phyloP scores from a whole-genome alignment of 202 grass and related monocot genomes.

The Panicum virgatum region DNA sequence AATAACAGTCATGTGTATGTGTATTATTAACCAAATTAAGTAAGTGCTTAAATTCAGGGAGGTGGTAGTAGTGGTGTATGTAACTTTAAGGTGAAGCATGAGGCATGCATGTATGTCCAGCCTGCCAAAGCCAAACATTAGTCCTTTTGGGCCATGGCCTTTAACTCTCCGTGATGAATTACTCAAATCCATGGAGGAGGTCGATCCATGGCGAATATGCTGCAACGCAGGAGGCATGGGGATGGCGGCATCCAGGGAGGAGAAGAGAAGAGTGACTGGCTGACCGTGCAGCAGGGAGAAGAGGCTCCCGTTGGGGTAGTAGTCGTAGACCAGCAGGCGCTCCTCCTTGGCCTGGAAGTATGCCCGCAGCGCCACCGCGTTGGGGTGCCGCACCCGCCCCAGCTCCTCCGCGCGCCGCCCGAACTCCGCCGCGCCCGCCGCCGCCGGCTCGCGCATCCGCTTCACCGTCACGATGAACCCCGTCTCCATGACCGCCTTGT shows the following conservation, averaged over 20 bases:
- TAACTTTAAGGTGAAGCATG: constrained; percentile 29
- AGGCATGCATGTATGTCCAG: constrained; percentile 10
- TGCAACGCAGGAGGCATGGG: too few species aligned
- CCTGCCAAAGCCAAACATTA: background rate
- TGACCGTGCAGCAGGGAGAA: constrained; percentile 90
- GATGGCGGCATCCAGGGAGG: too few species aligned
- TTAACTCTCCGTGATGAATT: too few species aligned
- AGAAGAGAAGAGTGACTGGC: background rate
- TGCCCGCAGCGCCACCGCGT: constrained; percentile 81
- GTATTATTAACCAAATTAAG: too few species aligned
- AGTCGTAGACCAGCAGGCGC: constrained; percentile 87
- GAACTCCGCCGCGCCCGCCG: constrained; percentile 42
- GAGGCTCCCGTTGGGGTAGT: constrained; percentile 97
- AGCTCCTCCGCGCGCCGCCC: constrained; percentile 68
- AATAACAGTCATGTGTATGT: too few species aligned
- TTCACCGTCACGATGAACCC: constrained; percentile 99
- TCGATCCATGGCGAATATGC: too few species aligned
- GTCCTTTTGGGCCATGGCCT: too few species aligned
- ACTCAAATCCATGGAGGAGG: too few species aligned
- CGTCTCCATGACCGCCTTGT: constrained; percentile 97
- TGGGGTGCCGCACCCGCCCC: constrained; percentile 72
- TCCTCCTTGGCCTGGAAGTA: constrained; percentile 97
- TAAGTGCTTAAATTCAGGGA: too few species aligned
- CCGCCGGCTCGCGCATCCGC: constrained; percentile 66
- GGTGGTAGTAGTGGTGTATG: too few species aligned